Percentiles rank a stretch among this genome's conserved stretches.
Evolutionary conservation across 306 rosid species (phyloP).

Genomic region (Cucurbita maxima): DNA sequence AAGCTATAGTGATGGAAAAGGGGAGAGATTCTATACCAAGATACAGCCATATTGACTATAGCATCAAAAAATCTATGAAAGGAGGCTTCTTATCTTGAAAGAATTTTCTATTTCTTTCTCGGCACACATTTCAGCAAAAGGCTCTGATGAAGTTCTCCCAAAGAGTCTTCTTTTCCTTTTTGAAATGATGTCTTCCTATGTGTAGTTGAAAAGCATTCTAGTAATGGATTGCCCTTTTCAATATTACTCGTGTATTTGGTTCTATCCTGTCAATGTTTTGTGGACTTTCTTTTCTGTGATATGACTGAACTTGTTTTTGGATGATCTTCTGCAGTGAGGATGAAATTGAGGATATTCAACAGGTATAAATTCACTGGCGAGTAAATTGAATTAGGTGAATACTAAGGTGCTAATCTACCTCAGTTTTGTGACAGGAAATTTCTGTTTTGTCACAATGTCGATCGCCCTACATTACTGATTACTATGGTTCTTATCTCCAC

Average conservation of each 20-base stretch:
- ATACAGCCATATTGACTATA: neutral
- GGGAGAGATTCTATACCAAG: neutral
- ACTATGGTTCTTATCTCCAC: constrained; percentile 86
- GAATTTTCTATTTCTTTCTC: neutral
- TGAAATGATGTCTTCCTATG: neutral
- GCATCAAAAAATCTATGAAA: neutral
- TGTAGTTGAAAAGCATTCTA: neutral
- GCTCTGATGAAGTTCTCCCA: neutral
- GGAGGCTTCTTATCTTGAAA: neutral
- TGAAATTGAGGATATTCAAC: constrained; percentile 95
- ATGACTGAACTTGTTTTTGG: constrained; percentile 13
- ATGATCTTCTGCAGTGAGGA: constrained; percentile 59
- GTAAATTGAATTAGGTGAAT: constrained; percentile 7
- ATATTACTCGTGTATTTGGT: neutral
- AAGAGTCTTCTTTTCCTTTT: neutral
- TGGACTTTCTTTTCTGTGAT: constrained; percentile 10
- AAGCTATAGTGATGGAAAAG: neutral
- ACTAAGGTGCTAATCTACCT: constrained; percentile 23
- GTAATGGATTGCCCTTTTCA: neutral
- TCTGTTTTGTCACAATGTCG: constrained; percentile 96
- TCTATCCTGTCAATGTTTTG: neutral
- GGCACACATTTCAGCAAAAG: neutral
- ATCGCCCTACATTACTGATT: constrained; percentile 86
- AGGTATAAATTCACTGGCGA: constrained; percentile 36
- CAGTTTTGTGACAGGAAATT: constrained; percentile 75